A percentile compares a stretch with the other conserved stretches of the same genome.
phyloP scores from a whole-genome alignment of 1,284 basidiomycete genomes.

The Uromyces viciae-fabae region DNA sequence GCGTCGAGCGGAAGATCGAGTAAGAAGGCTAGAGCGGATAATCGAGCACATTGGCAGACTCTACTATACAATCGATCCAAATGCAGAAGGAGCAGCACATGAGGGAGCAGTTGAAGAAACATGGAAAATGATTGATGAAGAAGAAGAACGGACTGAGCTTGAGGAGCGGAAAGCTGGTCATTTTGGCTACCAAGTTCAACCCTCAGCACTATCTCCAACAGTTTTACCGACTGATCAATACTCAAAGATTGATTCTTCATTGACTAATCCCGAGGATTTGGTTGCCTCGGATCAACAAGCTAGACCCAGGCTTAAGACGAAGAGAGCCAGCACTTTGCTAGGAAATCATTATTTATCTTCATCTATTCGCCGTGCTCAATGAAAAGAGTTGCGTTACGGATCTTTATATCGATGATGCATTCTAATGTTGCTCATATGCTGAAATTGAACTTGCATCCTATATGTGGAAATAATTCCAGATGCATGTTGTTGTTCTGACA shows the following conservation, averaged over 20 bases:
- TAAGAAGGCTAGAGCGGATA: slow-evolving; percentile 20
- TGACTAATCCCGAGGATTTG: background rate
- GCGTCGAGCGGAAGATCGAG: slow-evolving; percentile 29
- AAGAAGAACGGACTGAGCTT: slow-evolving; percentile 25
- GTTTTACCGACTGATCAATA: no score
- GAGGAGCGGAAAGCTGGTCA: slow-evolving; percentile 26
- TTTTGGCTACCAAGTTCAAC: slow-evolving; percentile 17
- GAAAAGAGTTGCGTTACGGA: no score
- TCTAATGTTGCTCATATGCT: no score
- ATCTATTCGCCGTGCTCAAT: background rate
- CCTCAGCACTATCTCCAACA: background rate
- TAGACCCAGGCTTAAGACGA: slow-evolving; percentile 12
- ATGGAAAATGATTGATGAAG: slow-evolving; percentile 44
- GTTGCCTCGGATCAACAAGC: background rate
- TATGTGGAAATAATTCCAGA: no score
- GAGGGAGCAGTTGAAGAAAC: slow-evolving; percentile 31
- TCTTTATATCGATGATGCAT: no score
- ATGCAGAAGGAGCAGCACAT: background rate
- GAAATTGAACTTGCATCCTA: no score
- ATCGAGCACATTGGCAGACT: slow-evolving; percentile 39
- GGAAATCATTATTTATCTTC: background rate
- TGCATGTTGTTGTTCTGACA: no score
- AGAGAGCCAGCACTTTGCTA: slow-evolving; percentile 17
- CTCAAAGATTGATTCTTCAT: background rate
- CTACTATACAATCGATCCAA: slow-evolving; percentile 19